Evolutionary conservation across 2,329 filamentous ascomycete species (phyloP).

Genomic region (Microdochium bolleyi): DNA sequence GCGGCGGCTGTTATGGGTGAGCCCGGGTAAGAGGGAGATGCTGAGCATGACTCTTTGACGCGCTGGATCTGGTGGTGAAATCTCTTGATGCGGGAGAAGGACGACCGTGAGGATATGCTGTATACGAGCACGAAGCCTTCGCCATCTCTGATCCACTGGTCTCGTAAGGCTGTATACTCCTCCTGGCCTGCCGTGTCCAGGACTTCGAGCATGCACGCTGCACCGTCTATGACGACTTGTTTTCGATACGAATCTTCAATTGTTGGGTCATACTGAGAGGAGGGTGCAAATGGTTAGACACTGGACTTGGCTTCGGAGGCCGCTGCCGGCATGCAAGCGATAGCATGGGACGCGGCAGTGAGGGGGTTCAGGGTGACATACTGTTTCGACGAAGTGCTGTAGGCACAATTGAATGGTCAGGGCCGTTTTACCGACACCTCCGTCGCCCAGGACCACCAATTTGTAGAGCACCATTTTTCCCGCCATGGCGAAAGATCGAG

Average conservation of each 20-base stretch:
- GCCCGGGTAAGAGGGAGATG: constrained; percentile 69
- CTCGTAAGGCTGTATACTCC: constrained; percentile 92
- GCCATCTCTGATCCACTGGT: constrained; percentile 97
- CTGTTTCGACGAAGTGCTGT: constrained; percentile 96
- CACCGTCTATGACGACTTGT: constrained; percentile 86
- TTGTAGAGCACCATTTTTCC: constrained; percentile 95
- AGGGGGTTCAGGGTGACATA: constrained; percentile 30
- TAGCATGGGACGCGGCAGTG: constrained; percentile 3
- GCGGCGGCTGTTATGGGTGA: constrained; percentile 57
- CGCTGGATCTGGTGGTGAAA: constrained; percentile 97
- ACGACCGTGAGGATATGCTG: constrained; percentile 94
- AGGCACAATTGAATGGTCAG: constrained; percentile 94
- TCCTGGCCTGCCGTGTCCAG: constrained; percentile 97
- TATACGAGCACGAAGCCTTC: constrained; percentile 97
- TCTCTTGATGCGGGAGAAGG: constrained; percentile 87
- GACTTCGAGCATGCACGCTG: constrained; percentile 96
- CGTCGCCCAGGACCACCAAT: constrained; percentile 89
- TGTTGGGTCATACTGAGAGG: constrained; percentile 67
- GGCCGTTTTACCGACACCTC: constrained; percentile 89
- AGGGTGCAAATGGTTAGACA: constrained; percentile 3
- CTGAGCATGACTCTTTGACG: constrained; percentile 83
- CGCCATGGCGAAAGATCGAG: constrained; percentile 52
- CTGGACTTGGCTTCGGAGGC: background rate
- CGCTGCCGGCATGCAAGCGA: background rate
- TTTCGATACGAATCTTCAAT: constrained; percentile 86